Conservation (phyloP, 2,329 filamentous ascomycete species). For the Fusarium chuoi region DNA sequence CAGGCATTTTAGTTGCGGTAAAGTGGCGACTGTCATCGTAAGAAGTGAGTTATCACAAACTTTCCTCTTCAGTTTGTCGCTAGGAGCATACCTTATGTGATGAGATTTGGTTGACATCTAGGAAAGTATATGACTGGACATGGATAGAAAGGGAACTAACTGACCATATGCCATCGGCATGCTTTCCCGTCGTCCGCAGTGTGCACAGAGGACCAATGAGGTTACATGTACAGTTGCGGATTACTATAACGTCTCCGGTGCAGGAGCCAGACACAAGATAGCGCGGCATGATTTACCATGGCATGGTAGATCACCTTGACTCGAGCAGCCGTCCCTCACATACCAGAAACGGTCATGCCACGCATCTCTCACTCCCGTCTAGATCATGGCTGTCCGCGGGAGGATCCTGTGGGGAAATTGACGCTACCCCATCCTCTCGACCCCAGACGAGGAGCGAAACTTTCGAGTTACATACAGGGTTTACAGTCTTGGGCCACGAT, state of each 20-base stretch:
- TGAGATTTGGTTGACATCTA: background rate
- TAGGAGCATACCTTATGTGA: conserved; percentile 1
- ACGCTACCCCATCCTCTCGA: conserved; percentile 40
- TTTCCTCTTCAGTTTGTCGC: background rate
- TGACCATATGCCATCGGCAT: conserved; percentile 12
- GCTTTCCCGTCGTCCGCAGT: background rate
- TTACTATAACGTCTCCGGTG: conserved; percentile 14
- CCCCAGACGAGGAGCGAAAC: conserved; percentile 33
- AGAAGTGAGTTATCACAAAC: conserved; percentile 20
- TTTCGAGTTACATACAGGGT: conserved; percentile 38
- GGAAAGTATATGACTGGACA: background rate
- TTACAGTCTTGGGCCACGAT: conserved; percentile 38
- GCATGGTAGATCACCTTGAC: conserved; percentile 27
- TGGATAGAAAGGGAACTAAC: background rate
- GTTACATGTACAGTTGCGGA: conserved; percentile 5
- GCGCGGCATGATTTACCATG: conserved; percentile 18
- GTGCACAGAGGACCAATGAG: background rate
- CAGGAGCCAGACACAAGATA: conserved; percentile 17
- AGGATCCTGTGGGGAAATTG: conserved; percentile 43
- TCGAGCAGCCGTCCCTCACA: conserved; percentile 30
- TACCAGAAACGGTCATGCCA: conserved; percentile 11
- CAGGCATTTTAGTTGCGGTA: conserved; percentile 5
- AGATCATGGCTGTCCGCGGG: conserved; percentile 18
- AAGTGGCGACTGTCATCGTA: conserved; percentile 10
- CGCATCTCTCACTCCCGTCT: conserved; percentile 7